Conservation (phyloP, 2,329 filamentous ascomycete genomes). For the Hypoxylon rubiginosum region DNA sequence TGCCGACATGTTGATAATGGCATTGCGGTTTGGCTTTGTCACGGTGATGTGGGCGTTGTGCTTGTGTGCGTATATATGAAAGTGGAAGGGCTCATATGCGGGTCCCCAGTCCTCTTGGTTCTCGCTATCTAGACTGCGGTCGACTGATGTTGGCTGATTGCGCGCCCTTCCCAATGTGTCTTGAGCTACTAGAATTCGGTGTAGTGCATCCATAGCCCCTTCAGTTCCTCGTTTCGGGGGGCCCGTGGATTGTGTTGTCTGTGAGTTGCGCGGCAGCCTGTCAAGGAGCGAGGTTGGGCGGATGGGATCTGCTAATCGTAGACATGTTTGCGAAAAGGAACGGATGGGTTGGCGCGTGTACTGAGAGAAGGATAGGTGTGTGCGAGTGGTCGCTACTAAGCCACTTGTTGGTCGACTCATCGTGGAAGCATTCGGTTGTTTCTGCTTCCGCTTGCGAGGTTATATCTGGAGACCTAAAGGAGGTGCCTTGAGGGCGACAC, state of each 20-base stretch:
- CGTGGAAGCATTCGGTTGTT: conserved; percentile 47
- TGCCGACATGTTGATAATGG: conserved; percentile 82
- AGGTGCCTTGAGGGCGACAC: neutral
- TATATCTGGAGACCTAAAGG: neutral
- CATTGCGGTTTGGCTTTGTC: conserved; percentile 82
- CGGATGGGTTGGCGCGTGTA: conserved; percentile 46
- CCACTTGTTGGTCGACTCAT: conserved; percentile 63
- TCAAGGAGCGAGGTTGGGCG: conserved; percentile 40
- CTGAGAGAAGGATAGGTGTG: conserved; percentile 49
- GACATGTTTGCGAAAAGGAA: conserved; percentile 58
- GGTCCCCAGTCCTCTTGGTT: conserved; percentile 52
- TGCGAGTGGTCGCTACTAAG: conserved; percentile 58
- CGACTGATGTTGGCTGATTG: conserved; percentile 38
- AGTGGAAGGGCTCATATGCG: conserved; percentile 77
- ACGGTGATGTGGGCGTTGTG: conserved; percentile 97
- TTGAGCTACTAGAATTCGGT: conserved; percentile 39
- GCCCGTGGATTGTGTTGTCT: conserved; percentile 9
- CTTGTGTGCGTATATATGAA: conserved; percentile 88
- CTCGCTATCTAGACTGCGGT: conserved; percentile 42
- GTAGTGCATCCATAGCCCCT: conserved; percentile 32
- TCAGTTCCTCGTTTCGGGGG: too few species aligned
- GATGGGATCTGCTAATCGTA: conserved; percentile 48
- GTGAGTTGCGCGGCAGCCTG: conserved; percentile 2
- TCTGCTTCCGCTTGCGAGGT: neutral
- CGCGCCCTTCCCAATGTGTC: conserved; percentile 40